A percentile compares a stretch with the other conserved stretches of the same genome.
These are phyloP conservation scores for Tritrichomonas foetus DNA, from an alignment of 208 protist genomes.

Conservation along the genomic window DNA sequence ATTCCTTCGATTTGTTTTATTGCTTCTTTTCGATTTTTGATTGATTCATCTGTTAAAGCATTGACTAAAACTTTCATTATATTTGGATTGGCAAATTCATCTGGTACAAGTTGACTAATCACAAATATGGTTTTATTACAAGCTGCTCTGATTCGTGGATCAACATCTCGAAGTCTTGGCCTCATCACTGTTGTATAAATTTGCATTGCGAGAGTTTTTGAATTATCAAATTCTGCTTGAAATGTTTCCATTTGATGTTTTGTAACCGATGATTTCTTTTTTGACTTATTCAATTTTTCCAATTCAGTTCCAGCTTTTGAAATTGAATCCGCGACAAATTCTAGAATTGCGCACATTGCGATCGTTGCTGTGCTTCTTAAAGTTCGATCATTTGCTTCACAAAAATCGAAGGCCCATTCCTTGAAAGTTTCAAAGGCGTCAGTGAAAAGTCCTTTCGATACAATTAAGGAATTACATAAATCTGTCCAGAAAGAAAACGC, in stretches of 20 bases:
- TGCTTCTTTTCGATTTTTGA: too few relatives aligned
- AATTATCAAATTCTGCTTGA: background rate
- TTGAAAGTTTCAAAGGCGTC: slow-evolving; percentile 30
- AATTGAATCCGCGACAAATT: background rate
- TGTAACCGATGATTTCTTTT: background rate
- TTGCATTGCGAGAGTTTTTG: background rate
- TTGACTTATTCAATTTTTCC: background rate
- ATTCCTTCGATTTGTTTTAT: background rate
- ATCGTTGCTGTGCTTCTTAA: background rate
- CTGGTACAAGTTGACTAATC: background rate
- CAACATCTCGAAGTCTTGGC: background rate
- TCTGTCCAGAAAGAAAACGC: background rate
- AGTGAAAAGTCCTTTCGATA: background rate
- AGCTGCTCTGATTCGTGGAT: background rate
- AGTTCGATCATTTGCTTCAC: background rate
- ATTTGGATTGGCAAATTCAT: background rate
- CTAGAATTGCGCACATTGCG: background rate
- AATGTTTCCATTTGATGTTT: background rate
- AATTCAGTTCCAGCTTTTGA: background rate
- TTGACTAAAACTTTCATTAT: background rate
- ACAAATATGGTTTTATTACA: background rate
- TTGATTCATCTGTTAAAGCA: background rate
- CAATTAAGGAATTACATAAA: slow-evolving; percentile 3
- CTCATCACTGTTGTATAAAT: background rate
- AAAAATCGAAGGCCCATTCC: background rate